phyloP scores from a whole-genome alignment of 345 rosid genomes.

The Aquilaria yunnanensis region DNA sequence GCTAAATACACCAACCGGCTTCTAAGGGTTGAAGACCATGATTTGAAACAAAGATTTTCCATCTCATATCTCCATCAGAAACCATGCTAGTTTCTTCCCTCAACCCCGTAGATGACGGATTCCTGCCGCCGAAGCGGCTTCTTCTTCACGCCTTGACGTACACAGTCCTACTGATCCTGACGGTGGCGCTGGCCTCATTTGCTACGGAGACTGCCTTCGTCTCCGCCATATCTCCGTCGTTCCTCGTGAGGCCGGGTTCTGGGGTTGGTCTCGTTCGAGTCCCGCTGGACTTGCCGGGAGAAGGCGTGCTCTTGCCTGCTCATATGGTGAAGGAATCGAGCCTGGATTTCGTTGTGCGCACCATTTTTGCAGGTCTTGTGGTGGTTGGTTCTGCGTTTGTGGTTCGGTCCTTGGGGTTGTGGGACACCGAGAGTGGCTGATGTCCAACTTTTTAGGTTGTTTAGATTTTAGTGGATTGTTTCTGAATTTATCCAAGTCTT shows the following conservation, averaged over 20 bases:
- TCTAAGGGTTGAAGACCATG: no score
- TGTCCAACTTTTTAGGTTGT: not conserved
- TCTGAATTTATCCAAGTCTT: no score
- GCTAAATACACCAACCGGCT: no score
- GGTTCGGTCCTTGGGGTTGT: constrained; percentile 27
- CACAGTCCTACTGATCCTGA: constrained; percentile 23
- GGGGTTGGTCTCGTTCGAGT: constrained; percentile 21
- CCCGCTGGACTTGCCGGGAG: constrained; percentile 28
- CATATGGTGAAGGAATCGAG: constrained; percentile 24
- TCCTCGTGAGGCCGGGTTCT: constrained; percentile 16
- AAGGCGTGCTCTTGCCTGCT: constrained; percentile 25
- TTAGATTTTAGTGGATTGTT: not conserved
- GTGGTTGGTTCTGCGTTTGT: constrained; percentile 29
- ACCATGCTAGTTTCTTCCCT: no score
- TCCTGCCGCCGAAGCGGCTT: no score
- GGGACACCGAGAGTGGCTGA: constrained; percentile 16
- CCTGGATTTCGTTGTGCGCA: constrained; percentile 33
- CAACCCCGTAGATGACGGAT: no score
- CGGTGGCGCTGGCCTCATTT: constrained; percentile 24
- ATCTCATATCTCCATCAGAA: no score
- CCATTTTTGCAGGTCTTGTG: constrained; percentile 26
- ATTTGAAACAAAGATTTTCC: no score
- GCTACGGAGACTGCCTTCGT: constrained; percentile 32
- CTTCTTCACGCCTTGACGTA: constrained; percentile 20
- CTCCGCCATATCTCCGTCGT: constrained; percentile 24